phyloP scores from a whole-genome alignment of 2,329 filamentous ascomycete species.

The Orbilia javanica region DNA sequence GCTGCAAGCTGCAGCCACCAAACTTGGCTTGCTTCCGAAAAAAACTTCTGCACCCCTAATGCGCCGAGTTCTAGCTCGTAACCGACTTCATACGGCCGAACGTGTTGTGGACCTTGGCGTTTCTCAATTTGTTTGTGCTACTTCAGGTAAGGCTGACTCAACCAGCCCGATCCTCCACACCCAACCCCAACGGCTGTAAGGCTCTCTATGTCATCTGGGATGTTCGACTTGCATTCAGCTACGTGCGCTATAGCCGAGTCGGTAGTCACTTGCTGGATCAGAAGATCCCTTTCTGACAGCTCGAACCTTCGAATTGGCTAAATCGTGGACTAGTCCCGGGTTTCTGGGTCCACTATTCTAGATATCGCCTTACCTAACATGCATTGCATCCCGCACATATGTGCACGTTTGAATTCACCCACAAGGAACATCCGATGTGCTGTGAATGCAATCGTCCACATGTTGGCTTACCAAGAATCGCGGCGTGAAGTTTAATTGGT shows the following conservation, averaged over 20 bases:
- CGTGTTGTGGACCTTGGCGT: conserved; percentile 50
- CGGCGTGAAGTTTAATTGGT: neutral
- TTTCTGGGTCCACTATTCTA: conserved; percentile 40
- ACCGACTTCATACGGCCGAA: conserved; percentile 17
- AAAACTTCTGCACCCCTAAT: conserved; percentile 3
- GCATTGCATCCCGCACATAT: conserved; percentile 8
- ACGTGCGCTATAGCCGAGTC: conserved; percentile 42
- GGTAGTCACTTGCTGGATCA: conserved; percentile 32
- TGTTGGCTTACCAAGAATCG: conserved; percentile 31
- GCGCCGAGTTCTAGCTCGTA: neutral
- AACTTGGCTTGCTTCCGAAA: conserved; percentile 46
- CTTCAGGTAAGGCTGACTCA: conserved; percentile 59
- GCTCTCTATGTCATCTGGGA: conserved; percentile 27
- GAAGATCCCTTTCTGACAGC: conserved; percentile 37
- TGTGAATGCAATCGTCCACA: conserved; percentile 28
- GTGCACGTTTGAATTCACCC: neutral
- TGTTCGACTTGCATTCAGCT: conserved; percentile 45
- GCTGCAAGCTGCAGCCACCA: conserved; percentile 38
- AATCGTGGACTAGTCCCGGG: conserved; percentile 17
- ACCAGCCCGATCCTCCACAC: conserved; percentile 26
- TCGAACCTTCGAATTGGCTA: conserved; percentile 18
- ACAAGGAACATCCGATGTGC: conserved; percentile 46
- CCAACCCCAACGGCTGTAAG: conserved; percentile 24
- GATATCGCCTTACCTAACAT: conserved; percentile 22
- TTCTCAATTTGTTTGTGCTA: conserved; percentile 30